Conservation (phyloP, 148 eudicot species). For the Chenopodium quinoa region DNA sequence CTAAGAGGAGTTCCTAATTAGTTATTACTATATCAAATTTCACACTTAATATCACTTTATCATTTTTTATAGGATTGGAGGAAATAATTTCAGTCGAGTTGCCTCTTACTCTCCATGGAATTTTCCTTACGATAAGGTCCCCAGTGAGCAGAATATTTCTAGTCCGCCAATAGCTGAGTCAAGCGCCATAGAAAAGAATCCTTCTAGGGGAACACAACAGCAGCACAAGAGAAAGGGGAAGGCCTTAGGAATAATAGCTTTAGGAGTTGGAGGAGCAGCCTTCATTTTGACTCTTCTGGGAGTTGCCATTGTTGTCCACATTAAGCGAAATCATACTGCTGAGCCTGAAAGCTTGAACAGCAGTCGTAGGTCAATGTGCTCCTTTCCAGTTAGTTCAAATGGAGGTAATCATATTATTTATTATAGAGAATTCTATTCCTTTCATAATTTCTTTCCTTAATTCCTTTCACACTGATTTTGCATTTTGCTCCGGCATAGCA, state of each 20-base stretch:
- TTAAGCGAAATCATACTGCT: conserved; percentile 28
- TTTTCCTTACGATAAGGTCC: conserved; percentile 54
- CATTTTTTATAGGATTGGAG: conserved; percentile 58
- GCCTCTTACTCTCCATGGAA: conserved; percentile 65
- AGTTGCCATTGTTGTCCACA: conserved; percentile 31
- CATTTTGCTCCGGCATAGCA: not conserved
- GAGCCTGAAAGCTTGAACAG: conserved; percentile 29
- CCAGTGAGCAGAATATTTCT: conserved; percentile 46
- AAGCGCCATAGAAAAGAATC: conserved; percentile 59
- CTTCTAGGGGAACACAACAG: conserved; percentile 30
- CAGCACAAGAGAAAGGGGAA: conserved; percentile 49
- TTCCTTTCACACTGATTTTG: not conserved
- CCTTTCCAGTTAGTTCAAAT: conserved; percentile 47
- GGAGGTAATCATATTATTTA: conserved; percentile 41
- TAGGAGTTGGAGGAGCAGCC: conserved; percentile 49
- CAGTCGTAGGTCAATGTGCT: conserved; percentile 42
- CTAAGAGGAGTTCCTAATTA: conserved; percentile 33
- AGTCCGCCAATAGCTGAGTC: conserved; percentile 73
- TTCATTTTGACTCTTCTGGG: conserved; percentile 50
- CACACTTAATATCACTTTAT: not conserved
- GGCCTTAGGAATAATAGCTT: conserved; percentile 47
- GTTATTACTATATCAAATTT: not conserved
- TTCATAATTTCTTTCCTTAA: conserved; percentile 8
- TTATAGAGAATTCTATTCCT: not conserved
- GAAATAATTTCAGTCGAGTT: conserved; percentile 52